Conservation (phyloP, 371 early-diverging fungal species). For the Coemansia sp. region DNA sequence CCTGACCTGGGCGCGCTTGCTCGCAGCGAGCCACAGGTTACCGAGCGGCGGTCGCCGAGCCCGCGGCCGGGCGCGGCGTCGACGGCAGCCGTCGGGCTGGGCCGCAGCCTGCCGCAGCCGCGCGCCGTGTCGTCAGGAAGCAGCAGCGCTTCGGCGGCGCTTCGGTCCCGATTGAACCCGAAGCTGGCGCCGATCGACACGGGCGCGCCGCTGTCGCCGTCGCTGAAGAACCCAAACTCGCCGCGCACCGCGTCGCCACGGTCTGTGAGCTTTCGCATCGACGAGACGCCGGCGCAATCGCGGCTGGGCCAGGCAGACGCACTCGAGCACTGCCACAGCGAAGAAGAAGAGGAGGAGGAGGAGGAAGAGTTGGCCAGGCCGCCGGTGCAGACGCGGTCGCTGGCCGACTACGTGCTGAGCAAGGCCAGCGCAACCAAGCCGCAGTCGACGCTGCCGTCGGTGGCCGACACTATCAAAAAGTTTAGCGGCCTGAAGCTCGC, state of each 20-base stretch:
- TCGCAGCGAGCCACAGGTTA: slow-evolving; percentile 15
- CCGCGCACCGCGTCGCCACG: slow-evolving; percentile 39
- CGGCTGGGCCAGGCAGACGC: slow-evolving; percentile 7
- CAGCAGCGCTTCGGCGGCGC: slow-evolving; percentile 5
- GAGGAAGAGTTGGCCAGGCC: neutral
- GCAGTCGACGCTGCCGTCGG: slow-evolving; percentile 25
- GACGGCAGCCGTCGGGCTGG: slow-evolving; percentile 2
- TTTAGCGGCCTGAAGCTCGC: slow-evolving; percentile 17
- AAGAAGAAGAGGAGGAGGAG: neutral
- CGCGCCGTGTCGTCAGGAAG: neutral
- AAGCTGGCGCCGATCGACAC: slow-evolving; percentile 14
- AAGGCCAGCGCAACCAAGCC: slow-evolving; percentile 18
- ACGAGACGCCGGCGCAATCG: slow-evolving; percentile 21
- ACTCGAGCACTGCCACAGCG: neutral
- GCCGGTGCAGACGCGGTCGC: slow-evolving; percentile 12
- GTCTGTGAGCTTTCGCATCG: slow-evolving; percentile 45
- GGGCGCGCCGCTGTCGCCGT: slow-evolving; percentile 27
- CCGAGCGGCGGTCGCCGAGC: neutral
- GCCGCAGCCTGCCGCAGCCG: slow-evolving; percentile 5
- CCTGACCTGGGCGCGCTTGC: slow-evolving; percentile 29
- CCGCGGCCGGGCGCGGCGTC: neutral
- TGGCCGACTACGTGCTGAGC: slow-evolving; percentile 49
- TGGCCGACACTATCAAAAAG: slow-evolving; percentile 47
- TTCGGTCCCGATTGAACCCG: slow-evolving; percentile 18
- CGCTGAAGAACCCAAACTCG: slow-evolving; percentile 32